These are phyloP conservation scores for Psilocybe cubensis DNA, from an alignment of 768 basidiomycete genomes.

Conservation along the genomic window DNA sequence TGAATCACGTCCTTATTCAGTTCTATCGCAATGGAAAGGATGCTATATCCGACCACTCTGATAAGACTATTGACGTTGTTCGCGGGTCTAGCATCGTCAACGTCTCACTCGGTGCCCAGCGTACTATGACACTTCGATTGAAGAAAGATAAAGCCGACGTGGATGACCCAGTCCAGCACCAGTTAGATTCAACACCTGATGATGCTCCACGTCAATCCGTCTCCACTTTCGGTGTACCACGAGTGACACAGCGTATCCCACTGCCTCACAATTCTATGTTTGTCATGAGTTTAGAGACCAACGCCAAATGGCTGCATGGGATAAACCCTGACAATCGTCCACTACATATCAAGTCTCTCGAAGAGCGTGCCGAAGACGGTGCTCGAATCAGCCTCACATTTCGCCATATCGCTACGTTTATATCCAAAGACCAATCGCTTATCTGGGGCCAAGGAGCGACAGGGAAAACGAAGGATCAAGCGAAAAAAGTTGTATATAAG, in stretches of 20 bases:
- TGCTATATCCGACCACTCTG: slow-evolving; percentile 86
- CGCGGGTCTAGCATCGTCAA: slow-evolving; percentile 78
- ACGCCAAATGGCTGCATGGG: slow-evolving; percentile 74
- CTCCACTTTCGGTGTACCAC: slow-evolving; percentile 25
- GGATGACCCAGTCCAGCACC: not conserved
- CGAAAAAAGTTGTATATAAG: slow-evolving; percentile 57
- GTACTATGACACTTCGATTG: slow-evolving; percentile 72
- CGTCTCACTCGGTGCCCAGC: slow-evolving; percentile 78
- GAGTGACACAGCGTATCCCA: slow-evolving; percentile 62
- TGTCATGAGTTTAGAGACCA: slow-evolving; percentile 75
- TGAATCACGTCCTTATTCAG: slow-evolving; percentile 87
- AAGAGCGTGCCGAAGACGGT: slow-evolving; percentile 59
- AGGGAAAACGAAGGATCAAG: slow-evolving; percentile 59
- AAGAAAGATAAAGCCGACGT: slow-evolving; percentile 51
- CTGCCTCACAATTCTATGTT: slow-evolving; percentile 86
- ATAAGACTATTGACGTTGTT: slow-evolving; percentile 85
- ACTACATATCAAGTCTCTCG: slow-evolving; percentile 48
- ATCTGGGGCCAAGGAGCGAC: slow-evolving; percentile 81
- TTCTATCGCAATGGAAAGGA: slow-evolving; percentile 79
- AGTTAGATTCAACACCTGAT: not conserved
- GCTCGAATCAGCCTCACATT: slow-evolving; percentile 83
- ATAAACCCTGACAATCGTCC: slow-evolving; percentile 80
- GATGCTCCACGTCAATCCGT: not conserved
- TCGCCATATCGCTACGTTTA: slow-evolving; percentile 76
- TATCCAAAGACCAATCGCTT: slow-evolving; percentile 38